Percentiles rank a stretch among this genome's conserved stretches.
These are phyloP conservation scores for Sclerotinia sclerotiorum DNA, from an alignment of 2,329 filamentous ascomycete species.

Conservation along the genomic window DNA sequence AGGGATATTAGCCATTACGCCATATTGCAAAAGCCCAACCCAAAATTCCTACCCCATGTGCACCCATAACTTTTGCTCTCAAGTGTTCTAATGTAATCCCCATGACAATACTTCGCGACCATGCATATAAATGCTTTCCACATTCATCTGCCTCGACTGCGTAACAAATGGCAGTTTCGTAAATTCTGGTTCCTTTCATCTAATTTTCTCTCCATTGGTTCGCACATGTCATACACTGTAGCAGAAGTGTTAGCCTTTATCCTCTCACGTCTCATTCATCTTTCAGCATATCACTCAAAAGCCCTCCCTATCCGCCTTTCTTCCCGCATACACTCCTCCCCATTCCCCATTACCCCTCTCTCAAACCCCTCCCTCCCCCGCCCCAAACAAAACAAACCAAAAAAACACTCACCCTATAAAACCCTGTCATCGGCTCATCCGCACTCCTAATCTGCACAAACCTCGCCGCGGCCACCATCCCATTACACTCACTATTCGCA, in stretches of 20 bases:
- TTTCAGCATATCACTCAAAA: slow-evolving; percentile 5
- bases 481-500: slow-evolving; percentile 75
- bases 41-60: background rate
- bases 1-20: slow-evolving; percentile 13
- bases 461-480: slow-evolving; percentile 86
- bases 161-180: background rate
- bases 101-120: background rate
- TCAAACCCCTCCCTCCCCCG: too few species aligned
- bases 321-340: background rate
- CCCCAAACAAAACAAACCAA: background rate
- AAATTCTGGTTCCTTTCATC: background rate
- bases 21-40: background rate
- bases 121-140: background rate
- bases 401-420: slow-evolving; percentile 68
- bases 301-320: background rate
- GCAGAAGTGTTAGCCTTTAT: background rate
- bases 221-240: slow-evolving; percentile 65
- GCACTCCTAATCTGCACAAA: slow-evolving; percentile 97
- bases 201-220: slow-evolving; percentile 67
- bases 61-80: background rate
- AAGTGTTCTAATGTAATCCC: background rate
- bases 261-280: slow-evolving; percentile 9
- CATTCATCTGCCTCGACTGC: background rate
- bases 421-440: slow-evolving; percentile 97
- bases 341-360: background rate